Base-by-base conservation (phyloP, 208 protist species). In the Leishmania lainsoni region DNA sequence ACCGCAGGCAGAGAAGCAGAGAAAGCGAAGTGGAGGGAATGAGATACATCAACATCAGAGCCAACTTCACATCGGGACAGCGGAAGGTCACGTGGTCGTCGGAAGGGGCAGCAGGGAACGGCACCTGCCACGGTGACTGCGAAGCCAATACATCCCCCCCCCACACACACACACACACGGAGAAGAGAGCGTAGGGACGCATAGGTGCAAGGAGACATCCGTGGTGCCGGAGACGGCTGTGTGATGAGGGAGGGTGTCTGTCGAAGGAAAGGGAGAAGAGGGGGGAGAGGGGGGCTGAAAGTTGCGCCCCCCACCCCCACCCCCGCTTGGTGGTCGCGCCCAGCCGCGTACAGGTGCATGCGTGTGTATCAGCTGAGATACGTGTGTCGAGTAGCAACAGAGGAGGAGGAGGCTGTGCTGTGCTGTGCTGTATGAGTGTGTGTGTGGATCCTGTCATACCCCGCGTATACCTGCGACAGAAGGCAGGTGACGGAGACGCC, bases 261-360 rank as follows among this genome's bases (percentile, higher is more conserved):
- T 71, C 39, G 63, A 49, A 77, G 49, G 54, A 78, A 78, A 83
- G 12, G 59, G 65, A 66, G 70, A 22, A 12, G 61, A 26, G 61
- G 14, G 52, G 52, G 52, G 9, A n/a, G 52, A 22, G 17, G 17
- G 52, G 68, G 56, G 56, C 66, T 32, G 77, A n/a, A 68, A 56
- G 42, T 45, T 3, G 5, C 42, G 42, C 5, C 42, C 42, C 42
- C n/a, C n/a, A n/a, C n/a, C n/a, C n/a, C n/a, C n/a, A n/a, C 42
- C 42, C 42, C 42, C 42, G 4, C 42, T 45, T 45, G 42, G 42
- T 45, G 42, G 42, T 45, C 42, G 42, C 42, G 42, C 42, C 42
- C 42, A 45, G 42, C 42, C 42, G 42, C 42, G 42, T 45, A 45
- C 42, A 45, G 42, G 42, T 45, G 42, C 42, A 45, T 45, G 42